Evolutionary conservation across 1,284 basidiomycete species (phyloP), one percentile per base, ranked within the genome.

Genomic region (Pyrrhoderma noxium): DNA sequence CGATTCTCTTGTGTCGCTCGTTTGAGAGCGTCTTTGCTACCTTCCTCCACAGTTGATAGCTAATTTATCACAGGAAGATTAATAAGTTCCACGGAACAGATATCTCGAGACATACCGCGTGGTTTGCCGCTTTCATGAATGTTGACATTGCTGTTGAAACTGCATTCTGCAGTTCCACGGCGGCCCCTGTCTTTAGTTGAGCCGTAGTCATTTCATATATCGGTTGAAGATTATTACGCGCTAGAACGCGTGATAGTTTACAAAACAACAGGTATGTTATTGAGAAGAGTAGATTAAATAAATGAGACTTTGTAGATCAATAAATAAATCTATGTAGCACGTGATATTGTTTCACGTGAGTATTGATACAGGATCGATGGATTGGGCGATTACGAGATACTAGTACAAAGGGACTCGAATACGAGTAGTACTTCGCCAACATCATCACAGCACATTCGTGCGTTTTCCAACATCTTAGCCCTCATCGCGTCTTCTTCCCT

Each of bases 21-120:
- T 46, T 72, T 66, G 54, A 80, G 66, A 48, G 77, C 71, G 49
- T 64, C 61, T 57, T 69, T 72, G 13, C 69, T 65, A 54, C 71
- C 68, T 14, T 65, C 67, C 52, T 80, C 76, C 16, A 71, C 63
- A 43, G 71, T 65, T 21, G 70, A 63, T 54, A 79, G 67, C 77
- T 79, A 40, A 5, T 7, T 18, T 35, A n/a, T n/a, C n/a, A n/a
- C n/a, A n/a, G n/a, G 40, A 44, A 23, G 22, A 43, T 16, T 40
- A 25, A 27, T 25, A 42, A 47, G 27, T 31, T 38, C 36, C 18
- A 46, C 36, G n/a, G 9, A 36, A 19, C 27, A n/a, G 27, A n/a
- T 34, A 3, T n/a, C 44, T 40, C 44, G 9, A 49, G 16, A 51
- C 56, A 21, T 34, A 58, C 57, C 34, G 57, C 56, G 37, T 49